Base-by-base conservation (phyloP, 2,329 filamentous ascomycete genomes). In the Xylaria sp. region DNA sequence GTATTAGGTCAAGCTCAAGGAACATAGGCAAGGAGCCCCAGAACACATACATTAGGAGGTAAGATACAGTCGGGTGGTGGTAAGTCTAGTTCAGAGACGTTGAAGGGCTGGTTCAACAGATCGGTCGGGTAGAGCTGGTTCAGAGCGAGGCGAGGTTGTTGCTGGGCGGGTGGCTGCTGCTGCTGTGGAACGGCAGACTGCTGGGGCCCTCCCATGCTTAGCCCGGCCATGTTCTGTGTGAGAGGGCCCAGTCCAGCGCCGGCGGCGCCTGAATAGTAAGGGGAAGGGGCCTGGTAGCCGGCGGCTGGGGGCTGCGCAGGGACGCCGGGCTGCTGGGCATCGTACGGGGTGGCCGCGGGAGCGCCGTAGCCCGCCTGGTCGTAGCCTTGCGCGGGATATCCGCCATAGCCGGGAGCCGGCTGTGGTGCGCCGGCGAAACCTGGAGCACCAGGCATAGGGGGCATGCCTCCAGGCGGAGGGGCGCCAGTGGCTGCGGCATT, bases 41-140 rank as follows among this genome's bases (percentile, higher is more conserved):
- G 50, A 10, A 41, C n/a, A 88, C 93, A 85, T 85, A 98, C 95
- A 83, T 97, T 97, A 61, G 94, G 90, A 57, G 96, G 96, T 51
- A 99, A 85, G 75, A 97, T 89, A 77, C 97, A 97, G 18, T 94
- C 91, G 68, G 96, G 96, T 41, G 96, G 96, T 55, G 94, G 93
- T 70, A 94, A 88, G 76, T 98, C 95, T 72, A 99, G 84, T 84
- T 98, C 96, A 59, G 92, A 90, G 75, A 97, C 94, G 79, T 97
- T 95, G 84, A 99, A 97, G 32, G 95, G 94, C 82, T 97, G 93
- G 76, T 92, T 93, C 77, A 97, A 87, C 70, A 99, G 87, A 79
- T 99, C 96, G 52, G 94, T 95, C 20, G 94, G 93, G 80, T 96
- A 95, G 69, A 98, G 89, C 82, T 95, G 93, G 82, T 98, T 98